Conservation (phyloP, 768 basidiomycete species). For the Lactarius akahatsu region DNA sequence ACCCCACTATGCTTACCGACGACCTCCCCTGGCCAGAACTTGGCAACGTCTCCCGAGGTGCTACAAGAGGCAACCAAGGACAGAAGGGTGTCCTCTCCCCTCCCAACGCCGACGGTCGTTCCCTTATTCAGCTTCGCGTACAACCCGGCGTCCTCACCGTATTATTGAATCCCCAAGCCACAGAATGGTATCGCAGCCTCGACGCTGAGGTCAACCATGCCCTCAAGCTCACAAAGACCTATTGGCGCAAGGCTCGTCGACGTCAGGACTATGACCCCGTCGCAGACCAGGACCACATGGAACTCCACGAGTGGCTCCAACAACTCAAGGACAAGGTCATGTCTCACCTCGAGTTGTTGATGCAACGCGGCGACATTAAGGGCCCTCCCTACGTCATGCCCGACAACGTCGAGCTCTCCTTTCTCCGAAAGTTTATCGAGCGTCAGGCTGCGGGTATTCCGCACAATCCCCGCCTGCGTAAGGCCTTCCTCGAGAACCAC, state of each 20-base stretch:
- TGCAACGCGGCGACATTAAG: constrained; percentile 86
- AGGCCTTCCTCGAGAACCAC: constrained; percentile 25
- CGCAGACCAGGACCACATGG: constrained; percentile 88
- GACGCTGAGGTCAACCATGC: constrained; percentile 78
- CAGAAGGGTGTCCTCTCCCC: constrained; percentile 76
- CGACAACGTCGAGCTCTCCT: constrained; percentile 72
- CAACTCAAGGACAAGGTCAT: constrained; percentile 87
- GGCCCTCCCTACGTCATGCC: constrained; percentile 82
- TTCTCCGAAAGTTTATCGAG: constrained; percentile 81
- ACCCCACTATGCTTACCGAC: constrained; percentile 50
- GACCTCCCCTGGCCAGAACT: constrained; percentile 86
- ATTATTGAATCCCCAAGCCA: constrained; percentile 68
- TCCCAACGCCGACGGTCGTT: constrained; percentile 73
- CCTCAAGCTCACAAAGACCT: constrained; percentile 81
- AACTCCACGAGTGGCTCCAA: constrained; percentile 83
- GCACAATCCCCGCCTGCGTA: constrained; percentile 75
- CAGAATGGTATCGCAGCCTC: constrained; percentile 80
- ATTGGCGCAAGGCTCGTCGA: constrained; percentile 74
- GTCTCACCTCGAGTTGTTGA: constrained; percentile 81
- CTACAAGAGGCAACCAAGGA: constrained; percentile 82
- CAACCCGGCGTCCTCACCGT: constrained; percentile 82
- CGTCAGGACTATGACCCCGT: constrained; percentile 83
- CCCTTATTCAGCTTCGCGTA: constrained; percentile 74
- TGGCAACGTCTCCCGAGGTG: constrained; percentile 81
- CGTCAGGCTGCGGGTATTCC: constrained; percentile 71